Evolutionary conservation across 495 filamentous ascomycete genomes (phyloP), one percentile per base, ranked within the genome.

Genomic region (Podospora pseudoanserina): DNA sequence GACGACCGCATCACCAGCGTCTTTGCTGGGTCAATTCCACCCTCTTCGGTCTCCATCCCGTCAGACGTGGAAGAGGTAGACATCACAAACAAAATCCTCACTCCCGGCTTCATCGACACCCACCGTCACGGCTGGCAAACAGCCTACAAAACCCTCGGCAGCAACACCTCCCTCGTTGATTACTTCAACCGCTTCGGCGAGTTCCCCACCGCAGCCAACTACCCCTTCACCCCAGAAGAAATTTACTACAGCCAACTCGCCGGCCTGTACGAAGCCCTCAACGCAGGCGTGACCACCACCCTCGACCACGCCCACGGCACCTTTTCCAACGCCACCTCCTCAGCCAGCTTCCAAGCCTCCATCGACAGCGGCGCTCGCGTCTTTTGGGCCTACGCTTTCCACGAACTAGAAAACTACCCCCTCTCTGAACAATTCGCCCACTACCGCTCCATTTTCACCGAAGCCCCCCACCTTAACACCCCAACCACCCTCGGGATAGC

Each of bases 51-150:
- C 3, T 13, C 28, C n/a, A 19, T 73, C 4, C 70, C 68, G 16
- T 23, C 13, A 1, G 75, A 73, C 53, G 72, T 75, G 16, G 69
- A 79, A 65, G 60, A 76, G n/a, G 78, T 86, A 34, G 76, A 84
- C 70, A 79, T 77, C 61, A 80, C 73, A 0, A 75, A 78, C 67
- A 82, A 83, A 63, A 82, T 86, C 60, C 74, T 86, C 23, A 73
- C 77, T 5, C 81, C 84, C 0, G 84, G 84, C n/a, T 84, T 85
- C 73, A 73, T 86, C 64, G 81, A 85, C 71, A 86, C 84, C 0
- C 84, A 86, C 73, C 79, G 79, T 63, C 83, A 86, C 73, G 74
- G 80, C 27, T 85, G 82, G 83, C 84, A 86, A 69, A 83, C 83
- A 0, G 76, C 74, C 27, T 79, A 79, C 71, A 80, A 80, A 61